Evolutionary conservation across 2,329 filamentous ascomycete genomes (phyloP).

Genomic region (Cryphonectria parasitica): DNA sequence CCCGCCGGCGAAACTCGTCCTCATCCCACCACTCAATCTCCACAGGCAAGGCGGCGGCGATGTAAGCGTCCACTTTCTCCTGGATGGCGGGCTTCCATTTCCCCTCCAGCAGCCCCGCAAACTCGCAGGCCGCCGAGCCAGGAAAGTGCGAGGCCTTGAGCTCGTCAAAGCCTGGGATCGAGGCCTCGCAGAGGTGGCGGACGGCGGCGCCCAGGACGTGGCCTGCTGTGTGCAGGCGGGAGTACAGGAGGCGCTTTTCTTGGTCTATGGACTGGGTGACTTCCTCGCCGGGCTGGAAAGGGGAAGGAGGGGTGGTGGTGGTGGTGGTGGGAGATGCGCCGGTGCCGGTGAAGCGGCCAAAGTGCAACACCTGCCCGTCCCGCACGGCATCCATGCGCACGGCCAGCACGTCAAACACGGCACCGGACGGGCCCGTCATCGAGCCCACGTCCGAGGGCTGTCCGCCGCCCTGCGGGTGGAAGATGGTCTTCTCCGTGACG

Average conservation of each 20-base stretch:
- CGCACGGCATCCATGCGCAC: conserved; percentile 59
- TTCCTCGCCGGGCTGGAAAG: conserved; percentile 46
- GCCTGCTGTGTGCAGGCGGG: conserved; percentile 73
- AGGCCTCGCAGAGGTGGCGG: conserved; percentile 56
- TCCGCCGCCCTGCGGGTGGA: conserved; percentile 75
- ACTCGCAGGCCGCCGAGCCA: conserved; percentile 68
- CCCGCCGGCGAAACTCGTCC: conserved; percentile 59
- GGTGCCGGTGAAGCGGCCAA: conserved; percentile 57
- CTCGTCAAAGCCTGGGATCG: conserved; percentile 62
- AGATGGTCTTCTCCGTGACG: conserved; percentile 68
- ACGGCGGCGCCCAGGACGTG: conserved; percentile 73
- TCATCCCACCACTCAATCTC: conserved; percentile 54
- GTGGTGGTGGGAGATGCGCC: conserved; percentile 14
- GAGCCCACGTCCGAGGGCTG: conserved; percentile 70
- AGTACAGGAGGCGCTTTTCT: conserved; percentile 65
- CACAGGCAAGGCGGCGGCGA: conserved; percentile 60
- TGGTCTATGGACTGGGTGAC: conserved; percentile 63
- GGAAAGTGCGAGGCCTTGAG: conserved; percentile 75
- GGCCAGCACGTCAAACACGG: conserved; percentile 55
- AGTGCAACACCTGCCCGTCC: conserved; percentile 65
- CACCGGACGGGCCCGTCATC: conserved; percentile 46
- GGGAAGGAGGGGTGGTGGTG: not conserved
- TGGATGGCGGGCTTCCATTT: conserved; percentile 68
- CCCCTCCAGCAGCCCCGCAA: conserved; percentile 67
- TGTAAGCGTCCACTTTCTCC: conserved; percentile 59